Percentiles rank a stretch among this genome's conserved stretches.
Conservation (phyloP, 768 basidiomycete species). For the Panaeolus cyanescens region DNA sequence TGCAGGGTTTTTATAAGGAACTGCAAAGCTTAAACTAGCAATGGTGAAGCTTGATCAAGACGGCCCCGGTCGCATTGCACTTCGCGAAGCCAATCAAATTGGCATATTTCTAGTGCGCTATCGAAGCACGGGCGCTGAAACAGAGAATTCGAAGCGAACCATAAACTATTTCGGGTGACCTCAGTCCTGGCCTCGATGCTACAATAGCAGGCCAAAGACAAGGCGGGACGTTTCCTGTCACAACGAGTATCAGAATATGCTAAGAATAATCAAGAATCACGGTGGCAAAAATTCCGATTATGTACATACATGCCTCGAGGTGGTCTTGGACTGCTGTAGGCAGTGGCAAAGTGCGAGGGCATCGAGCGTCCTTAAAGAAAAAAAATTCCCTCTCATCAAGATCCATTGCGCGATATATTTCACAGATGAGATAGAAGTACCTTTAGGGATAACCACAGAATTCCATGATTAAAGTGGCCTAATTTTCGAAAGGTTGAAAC, state of each 20-base stretch:
- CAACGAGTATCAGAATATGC: neutral
- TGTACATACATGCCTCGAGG: neutral
- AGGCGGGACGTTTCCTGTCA: neutral
- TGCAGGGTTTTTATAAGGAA: constrained; percentile 1
- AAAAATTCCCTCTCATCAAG: neutral
- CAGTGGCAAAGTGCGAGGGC: constrained; percentile 3
- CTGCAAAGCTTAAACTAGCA: neutral
- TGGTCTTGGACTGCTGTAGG: neutral
- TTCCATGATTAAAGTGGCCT: too few species aligned
- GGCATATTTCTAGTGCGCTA: neutral
- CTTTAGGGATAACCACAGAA: too few species aligned
- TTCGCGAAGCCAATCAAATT: neutral
- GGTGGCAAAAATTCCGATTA: neutral
- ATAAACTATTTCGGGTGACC: neutral
- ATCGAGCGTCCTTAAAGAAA: neutral
- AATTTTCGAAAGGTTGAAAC: too few species aligned
- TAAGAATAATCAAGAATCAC: neutral
- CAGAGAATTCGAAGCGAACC: neutral
- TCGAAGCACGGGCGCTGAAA: neutral
- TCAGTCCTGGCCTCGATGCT: neutral
- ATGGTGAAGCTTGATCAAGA: neutral
- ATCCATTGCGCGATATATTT: neutral
- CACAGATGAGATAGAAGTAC: neutral
- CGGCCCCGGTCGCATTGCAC: neutral
- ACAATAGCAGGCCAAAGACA: neutral